phyloP scores from a whole-genome alignment of 2,329 filamentous ascomycete species.

The Claviceps sp. region DNA sequence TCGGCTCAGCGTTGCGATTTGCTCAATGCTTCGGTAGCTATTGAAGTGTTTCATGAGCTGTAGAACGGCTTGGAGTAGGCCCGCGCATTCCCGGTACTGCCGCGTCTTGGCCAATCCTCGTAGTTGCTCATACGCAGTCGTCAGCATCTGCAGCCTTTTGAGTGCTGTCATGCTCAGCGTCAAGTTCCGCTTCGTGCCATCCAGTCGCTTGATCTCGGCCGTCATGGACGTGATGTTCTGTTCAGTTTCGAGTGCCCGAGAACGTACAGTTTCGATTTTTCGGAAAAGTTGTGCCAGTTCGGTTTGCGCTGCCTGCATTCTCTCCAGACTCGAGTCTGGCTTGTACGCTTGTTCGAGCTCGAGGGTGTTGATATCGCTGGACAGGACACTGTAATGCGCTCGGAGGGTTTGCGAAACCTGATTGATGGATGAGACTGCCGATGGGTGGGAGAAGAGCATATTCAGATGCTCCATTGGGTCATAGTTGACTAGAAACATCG shows the following conservation, averaged over 20 bases:
- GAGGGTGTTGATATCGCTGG: slow-evolving; percentile 60
- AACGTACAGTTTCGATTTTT: slow-evolving; percentile 87
- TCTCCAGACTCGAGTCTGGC: slow-evolving; percentile 74
- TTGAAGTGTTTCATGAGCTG: slow-evolving; percentile 99
- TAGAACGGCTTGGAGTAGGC: slow-evolving; percentile 83
- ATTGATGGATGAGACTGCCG: slow-evolving; percentile 64
- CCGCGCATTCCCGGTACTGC: slow-evolving; percentile 90
- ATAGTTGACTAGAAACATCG: slow-evolving; percentile 50
- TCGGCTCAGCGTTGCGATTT: slow-evolving; percentile 84
- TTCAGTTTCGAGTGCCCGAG: slow-evolving; percentile 81
- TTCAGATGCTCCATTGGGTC: slow-evolving; percentile 90
- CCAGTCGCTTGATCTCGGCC: slow-evolving; percentile 92
- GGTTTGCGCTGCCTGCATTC: slow-evolving; percentile 80
- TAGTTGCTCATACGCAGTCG: slow-evolving; percentile 96
- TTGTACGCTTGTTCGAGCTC: slow-evolving; percentile 70
- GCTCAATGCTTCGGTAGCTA: slow-evolving; percentile 92
- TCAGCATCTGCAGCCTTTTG: slow-evolving; percentile 95
- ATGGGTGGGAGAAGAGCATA: slow-evolving; percentile 80
- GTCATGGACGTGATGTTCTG: slow-evolving; percentile 97
- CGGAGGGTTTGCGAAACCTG: slow-evolving; percentile 62
- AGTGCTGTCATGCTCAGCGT: slow-evolving; percentile 95
- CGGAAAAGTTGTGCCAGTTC: slow-evolving; percentile 84
- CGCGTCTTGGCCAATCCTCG: slow-evolving; percentile 68
- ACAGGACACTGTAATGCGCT: slow-evolving; percentile 68
- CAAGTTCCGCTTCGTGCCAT: slow-evolving; percentile 91